Evolutionary conservation across 805 yeast genomes (phyloP).

Genomic region (Candida hungchunana): DNA sequence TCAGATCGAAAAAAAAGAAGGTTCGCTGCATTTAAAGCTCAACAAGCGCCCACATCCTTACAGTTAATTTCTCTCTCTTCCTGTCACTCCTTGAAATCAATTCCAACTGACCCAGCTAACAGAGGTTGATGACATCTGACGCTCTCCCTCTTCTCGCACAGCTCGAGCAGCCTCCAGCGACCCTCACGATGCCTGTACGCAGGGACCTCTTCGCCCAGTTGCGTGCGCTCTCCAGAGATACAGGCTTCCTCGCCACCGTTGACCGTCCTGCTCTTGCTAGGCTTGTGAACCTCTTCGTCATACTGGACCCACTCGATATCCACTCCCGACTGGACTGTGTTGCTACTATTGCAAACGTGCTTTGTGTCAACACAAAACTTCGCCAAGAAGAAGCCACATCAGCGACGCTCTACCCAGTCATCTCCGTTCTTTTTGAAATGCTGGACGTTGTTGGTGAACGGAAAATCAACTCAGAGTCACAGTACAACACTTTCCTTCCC

Average conservation of each 20-base stretch:
- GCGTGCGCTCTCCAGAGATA: slow-evolving; percentile 14
- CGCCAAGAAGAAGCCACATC: slow-evolving; percentile 9
- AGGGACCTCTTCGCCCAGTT: slow-evolving; percentile 13
- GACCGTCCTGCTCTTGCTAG: slow-evolving; percentile 9
- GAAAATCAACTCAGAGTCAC: slow-evolving; percentile 22
- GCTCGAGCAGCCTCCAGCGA: slow-evolving; percentile 4
- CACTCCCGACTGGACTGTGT: slow-evolving; percentile 20
- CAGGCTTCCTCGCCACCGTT: slow-evolving; percentile 13
- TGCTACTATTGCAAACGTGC: slow-evolving; percentile 21
- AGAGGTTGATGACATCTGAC: background rate
- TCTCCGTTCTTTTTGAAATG: slow-evolving; percentile 16
- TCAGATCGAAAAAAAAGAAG: slow-evolving; percentile 1
- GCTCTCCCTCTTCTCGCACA: background rate
- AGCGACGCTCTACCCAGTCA: background rate
- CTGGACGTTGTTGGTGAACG: slow-evolving; percentile 25
- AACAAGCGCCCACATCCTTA: too few species aligned
- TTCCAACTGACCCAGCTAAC: background rate
- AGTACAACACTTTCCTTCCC: slow-evolving; percentile 24
- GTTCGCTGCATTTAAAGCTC: too few species aligned
- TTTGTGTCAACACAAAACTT: slow-evolving; percentile 17
- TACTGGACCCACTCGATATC: slow-evolving; percentile 3
- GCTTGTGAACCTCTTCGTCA: slow-evolving; percentile 12
- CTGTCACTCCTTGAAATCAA: background rate
- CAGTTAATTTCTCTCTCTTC: too few species aligned
- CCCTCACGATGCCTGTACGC: background rate